These are phyloP conservation scores for Heracleum sosnowskyi DNA, from an alignment of 129 eudicot species.

Conservation along the genomic window DNA sequence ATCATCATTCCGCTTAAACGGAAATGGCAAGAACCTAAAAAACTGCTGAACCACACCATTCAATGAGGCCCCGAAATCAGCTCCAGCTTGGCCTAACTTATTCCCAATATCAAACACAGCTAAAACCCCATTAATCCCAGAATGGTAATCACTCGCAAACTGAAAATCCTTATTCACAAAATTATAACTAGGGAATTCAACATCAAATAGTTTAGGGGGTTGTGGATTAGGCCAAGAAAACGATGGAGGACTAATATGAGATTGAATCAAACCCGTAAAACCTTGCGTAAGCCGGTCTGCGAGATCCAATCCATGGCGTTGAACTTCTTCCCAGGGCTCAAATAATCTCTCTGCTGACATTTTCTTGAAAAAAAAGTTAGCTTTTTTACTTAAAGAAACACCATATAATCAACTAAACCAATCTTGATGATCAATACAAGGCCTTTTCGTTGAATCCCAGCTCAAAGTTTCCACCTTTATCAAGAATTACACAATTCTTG, in stretches of 20 bases:
- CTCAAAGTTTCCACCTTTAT: neutral
- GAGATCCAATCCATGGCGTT: conserved; percentile 80
- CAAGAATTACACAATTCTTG: neutral
- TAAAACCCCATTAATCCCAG: conserved; percentile 55
- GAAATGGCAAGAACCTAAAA: conserved; percentile 48
- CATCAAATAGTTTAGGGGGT: conserved; percentile 50
- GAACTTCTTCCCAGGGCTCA: conserved; percentile 99
- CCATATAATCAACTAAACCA: neutral
- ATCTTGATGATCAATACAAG: neutral
- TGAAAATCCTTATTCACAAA: conserved; percentile 49
- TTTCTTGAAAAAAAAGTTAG: neutral
- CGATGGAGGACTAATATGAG: conserved; percentile 74
- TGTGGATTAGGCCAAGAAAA: conserved; percentile 67
- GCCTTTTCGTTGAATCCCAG: neutral
- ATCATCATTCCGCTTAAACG: conserved; percentile 47
- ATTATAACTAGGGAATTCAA: conserved; percentile 52
- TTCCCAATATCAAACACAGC: conserved; percentile 71
- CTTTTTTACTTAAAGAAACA: neutral
- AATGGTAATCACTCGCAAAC: conserved; percentile 28
- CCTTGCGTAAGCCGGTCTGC: conserved; percentile 85
- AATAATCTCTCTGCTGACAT: conserved; percentile 86
- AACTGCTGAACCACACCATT: conserved; percentile 75
- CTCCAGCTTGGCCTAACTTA: conserved; percentile 83
- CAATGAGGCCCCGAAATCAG: conserved; percentile 73
- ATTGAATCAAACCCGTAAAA: conserved; percentile 65